Base-by-base conservation (phyloP, 2,329 filamentous ascomycete species). In the Aspergillus brasiliensis region DNA sequence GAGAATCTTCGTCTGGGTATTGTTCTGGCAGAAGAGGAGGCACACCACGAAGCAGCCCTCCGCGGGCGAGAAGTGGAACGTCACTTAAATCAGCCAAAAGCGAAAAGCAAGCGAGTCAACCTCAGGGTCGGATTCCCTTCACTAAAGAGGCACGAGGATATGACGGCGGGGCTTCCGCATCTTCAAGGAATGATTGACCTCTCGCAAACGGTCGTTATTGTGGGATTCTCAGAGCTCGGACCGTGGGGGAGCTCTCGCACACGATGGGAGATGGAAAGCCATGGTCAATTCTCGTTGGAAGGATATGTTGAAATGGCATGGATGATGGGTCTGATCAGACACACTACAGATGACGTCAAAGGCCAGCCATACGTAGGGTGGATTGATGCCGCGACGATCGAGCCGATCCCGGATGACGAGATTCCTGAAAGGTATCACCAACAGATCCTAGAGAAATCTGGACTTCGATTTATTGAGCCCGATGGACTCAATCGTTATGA, bases 251-350 rank as follows among this genome's bases (percentile, higher is more conserved):
- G 98, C 82, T 92, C 95, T 5, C 89, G 95, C 71, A 98, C 95
- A 48, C 88, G 95, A 64, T 99, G 95, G 95, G 94, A 99, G 82
- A 99, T 99, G 92, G 95, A 99, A 78, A 92, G 95, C 1, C 88
- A 92, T 66, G 95, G 95, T 72, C 86, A 96, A 72, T 98, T 99
- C 82, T 98, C 94, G 5, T 86, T 99, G 13, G 95, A 99, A 78
- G 95, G 95, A 28, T 98, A 94, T 72, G 89, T 99, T 62, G 95
- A 99, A 79, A 99, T 99, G 94, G 92, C 95, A 25, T 99, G 95
- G 95, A 91, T 99, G 77, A 99, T 98, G 93, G 95, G 95, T 73
- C 86, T 98, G 60, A 98, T 99, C 83, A 97, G 93, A 84, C 96
- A 99, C 78, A 91, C 96, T 82, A 97, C 98, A 69, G 94, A 94